phyloP scores from a whole-genome alignment of 331 rosid genomes.

The Saraca asoca region DNA sequence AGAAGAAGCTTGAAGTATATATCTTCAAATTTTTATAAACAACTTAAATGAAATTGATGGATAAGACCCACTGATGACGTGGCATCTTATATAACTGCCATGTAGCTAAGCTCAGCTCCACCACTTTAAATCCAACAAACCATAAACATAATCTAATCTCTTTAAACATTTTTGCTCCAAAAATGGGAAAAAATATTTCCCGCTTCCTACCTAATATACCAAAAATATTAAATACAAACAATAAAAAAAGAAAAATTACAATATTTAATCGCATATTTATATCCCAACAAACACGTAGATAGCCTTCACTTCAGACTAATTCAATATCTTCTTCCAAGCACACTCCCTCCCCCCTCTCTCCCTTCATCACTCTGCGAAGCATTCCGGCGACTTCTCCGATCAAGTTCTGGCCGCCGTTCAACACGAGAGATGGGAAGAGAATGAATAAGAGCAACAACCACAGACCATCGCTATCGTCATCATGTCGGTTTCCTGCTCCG shows the following conservation, averaged over 20 bases:
- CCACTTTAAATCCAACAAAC: too few relatives aligned
- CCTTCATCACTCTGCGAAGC: conserved; percentile 18
- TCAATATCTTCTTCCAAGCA: conserved; percentile 27
- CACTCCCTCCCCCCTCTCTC: conserved; percentile 10
- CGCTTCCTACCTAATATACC: too few relatives aligned
- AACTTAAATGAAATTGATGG: too few relatives aligned
- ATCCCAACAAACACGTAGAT: conserved; percentile 43
- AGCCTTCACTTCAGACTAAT: conserved; percentile 42
- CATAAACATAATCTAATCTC: too few relatives aligned
- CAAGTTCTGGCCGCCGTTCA: conserved; percentile 18
- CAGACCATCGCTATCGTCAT: conserved; percentile 7
- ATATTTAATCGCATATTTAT: conserved; percentile 56
- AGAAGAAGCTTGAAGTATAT: too few relatives aligned
- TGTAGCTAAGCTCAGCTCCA: too few relatives aligned
- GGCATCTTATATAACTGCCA: too few relatives aligned
- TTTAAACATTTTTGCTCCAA: too few relatives aligned
- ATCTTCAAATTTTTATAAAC: too few relatives aligned
- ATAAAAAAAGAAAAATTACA: neutral
- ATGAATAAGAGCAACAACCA: conserved; percentile 45
- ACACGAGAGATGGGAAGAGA: conserved; percentile 49
- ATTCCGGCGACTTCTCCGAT: conserved; percentile 49
- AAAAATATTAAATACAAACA: neutral
- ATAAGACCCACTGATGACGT: too few relatives aligned
- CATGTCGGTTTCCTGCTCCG: conserved; percentile 83
- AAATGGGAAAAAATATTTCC: too few relatives aligned